Evolutionary conservation across 257 asterid species (phyloP).

Genomic region (Eucommia ulmoides): DNA sequence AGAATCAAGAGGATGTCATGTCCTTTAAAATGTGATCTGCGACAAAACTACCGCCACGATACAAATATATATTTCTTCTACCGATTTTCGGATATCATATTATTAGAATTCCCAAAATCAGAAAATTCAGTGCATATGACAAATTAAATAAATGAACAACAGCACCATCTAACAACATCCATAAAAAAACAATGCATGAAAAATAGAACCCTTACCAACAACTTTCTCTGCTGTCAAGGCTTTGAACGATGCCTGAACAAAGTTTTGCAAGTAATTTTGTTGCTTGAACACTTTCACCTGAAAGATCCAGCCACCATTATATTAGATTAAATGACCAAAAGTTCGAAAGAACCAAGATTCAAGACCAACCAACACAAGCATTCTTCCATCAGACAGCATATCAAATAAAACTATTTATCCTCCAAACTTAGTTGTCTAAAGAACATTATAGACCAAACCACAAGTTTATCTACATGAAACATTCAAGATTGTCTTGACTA

Average conservation of each 20-base stretch:
- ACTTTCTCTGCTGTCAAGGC: conserved; percentile 84
- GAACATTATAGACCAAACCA: background rate
- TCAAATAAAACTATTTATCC: background rate
- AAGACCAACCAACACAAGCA: conserved; percentile 1
- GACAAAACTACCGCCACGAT: no score
- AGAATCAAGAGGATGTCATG: no score
- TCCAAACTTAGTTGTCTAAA: background rate
- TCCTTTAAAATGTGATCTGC: no score
- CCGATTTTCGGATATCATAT: no score
- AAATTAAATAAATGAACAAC: background rate
- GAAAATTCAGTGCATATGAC: no score
- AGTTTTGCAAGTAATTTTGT: conserved; percentile 79
- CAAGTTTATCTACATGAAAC: background rate
- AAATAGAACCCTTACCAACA: conserved; percentile 32
- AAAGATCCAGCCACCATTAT: conserved; percentile 15
- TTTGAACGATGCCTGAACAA: conserved; percentile 79
- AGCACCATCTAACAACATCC: background rate
- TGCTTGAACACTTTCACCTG: conserved; percentile 89
- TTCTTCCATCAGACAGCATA: conserved; percentile 1
- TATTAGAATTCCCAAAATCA: no score
- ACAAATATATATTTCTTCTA: no score
- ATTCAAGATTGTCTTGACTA: no score
- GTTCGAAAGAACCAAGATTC: background rate
- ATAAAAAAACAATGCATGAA: background rate
- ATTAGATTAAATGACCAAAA: conserved; percentile 14